These are phyloP conservation scores for Silene coronaria DNA, from an alignment of 179 eudicot genomes.

Conservation along the genomic window DNA sequence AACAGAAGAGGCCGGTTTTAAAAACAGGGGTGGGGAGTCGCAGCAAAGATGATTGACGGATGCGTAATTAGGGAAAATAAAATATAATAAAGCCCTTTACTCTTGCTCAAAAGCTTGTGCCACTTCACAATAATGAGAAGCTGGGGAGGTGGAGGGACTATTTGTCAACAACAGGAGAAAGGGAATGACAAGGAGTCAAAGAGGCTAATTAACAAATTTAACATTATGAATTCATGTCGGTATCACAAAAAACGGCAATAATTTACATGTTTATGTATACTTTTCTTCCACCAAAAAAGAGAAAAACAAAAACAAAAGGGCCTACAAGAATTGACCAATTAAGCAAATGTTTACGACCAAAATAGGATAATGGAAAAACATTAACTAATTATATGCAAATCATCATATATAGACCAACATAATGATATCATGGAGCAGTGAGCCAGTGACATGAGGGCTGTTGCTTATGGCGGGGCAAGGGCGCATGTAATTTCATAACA, in stretches of 20 bases:
- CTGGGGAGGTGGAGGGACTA: neutral
- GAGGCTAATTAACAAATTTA: neutral
- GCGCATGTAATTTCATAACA: neutral
- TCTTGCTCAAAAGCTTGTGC: neutral
- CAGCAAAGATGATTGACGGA: neutral
- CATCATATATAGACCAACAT: neutral
- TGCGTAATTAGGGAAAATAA: neutral
- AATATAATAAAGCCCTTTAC: neutral
- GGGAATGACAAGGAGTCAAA: neutral
- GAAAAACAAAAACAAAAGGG: neutral
- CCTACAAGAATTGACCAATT: conserved; percentile 10
- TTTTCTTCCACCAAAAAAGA: conserved; percentile 9
- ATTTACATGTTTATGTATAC: conserved; percentile 11
- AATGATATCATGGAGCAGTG: neutral
- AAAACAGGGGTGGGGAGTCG: neutral
- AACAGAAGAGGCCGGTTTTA: too few relatives aligned
- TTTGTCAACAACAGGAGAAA: neutral
- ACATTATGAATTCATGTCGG: neutral
- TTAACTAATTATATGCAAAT: neutral
- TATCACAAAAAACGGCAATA: conserved; percentile 1
- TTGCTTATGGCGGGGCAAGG: neutral
- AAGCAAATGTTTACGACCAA: neutral
- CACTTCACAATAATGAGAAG: neutral
- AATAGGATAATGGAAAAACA: neutral
- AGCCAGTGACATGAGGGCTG: neutral